These are phyloP conservation scores for Paraconiothyrium sp. DNA, from an alignment of 2,329 filamentous ascomycete species.

Conservation along the genomic window DNA sequence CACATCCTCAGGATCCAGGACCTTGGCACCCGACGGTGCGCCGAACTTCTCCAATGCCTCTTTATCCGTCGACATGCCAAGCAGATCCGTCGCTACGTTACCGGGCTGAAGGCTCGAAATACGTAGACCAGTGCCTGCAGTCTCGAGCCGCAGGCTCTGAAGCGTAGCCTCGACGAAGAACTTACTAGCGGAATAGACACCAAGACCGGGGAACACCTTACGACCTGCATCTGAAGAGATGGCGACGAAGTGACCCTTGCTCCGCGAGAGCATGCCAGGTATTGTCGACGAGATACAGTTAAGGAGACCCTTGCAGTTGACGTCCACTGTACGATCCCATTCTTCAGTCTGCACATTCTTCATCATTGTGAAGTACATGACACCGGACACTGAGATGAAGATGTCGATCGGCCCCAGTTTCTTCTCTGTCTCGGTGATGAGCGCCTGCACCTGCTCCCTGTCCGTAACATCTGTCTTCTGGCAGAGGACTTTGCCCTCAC, in stretches of 20 bases:
- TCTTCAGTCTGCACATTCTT: constrained; percentile 76
- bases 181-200: constrained; percentile 84
- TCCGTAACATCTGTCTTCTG: constrained; percentile 78
- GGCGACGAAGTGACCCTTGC: constrained; percentile 77
- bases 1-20: constrained; percentile 77
- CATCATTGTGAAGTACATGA: constrained; percentile 94
- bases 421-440: constrained; percentile 67
- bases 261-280: constrained; percentile 75
- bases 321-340: constrained; percentile 84
- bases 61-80: constrained; percentile 77
- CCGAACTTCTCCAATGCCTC: constrained; percentile 84
- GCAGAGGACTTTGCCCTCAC: constrained; percentile 72
- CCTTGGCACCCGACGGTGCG: constrained; percentile 77
- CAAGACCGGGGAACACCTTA: constrained; percentile 82
- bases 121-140: constrained; percentile 74
- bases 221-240: constrained; percentile 85
- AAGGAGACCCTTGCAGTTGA: constrained; percentile 85
- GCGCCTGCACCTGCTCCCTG: constrained; percentile 70
- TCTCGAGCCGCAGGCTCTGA: constrained; percentile 79
- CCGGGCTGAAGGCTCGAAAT: constrained; percentile 81
- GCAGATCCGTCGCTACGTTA: constrained; percentile 76
- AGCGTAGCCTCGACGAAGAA: constrained; percentile 86
- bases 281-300: constrained; percentile 76
- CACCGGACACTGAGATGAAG: constrained; percentile 80
- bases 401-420: constrained; percentile 79